Conservation (phyloP, 2,329 filamentous ascomycete species). For the Ceratocystis diversiconidia region DNA sequence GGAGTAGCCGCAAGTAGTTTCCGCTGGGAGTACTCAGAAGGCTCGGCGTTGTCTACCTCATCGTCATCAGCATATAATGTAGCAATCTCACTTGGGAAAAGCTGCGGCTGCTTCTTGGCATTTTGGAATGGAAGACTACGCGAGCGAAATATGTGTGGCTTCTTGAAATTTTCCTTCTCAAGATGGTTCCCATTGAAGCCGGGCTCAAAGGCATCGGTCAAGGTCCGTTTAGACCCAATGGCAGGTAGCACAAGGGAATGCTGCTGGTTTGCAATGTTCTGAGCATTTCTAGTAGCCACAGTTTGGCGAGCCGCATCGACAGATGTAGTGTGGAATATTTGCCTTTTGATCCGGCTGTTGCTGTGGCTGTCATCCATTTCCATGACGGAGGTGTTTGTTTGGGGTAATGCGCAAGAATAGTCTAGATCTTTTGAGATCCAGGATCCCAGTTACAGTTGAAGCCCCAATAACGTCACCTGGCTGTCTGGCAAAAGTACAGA, state of each 20-base stretch:
- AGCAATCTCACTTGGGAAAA: constrained; percentile 36
- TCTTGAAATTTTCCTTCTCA: constrained; percentile 2
- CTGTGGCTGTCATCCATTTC: background rate
- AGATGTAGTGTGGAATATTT: constrained; percentile 16
- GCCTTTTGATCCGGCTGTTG: background rate
- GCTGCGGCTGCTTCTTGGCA: constrained; percentile 18
- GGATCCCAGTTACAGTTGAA: background rate
- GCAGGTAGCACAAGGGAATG: background rate
- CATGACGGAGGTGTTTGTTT: background rate
- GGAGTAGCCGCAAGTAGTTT: constrained; percentile 39
- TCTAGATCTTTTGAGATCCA: too few relatives aligned
- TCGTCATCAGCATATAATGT: constrained; percentile 21
- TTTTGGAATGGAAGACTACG: constrained; percentile 1
- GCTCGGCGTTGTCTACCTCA: constrained; percentile 11
- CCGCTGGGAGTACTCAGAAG: constrained; percentile 45
- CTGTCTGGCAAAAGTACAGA: background rate
- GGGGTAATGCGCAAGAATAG: too few relatives aligned
- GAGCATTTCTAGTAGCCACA: background rate
- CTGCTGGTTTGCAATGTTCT: background rate
- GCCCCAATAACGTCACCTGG: background rate
- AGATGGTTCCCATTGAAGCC: background rate
- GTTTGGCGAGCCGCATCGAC: constrained; percentile 12
- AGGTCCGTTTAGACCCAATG: constrained; percentile 11
- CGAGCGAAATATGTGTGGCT: background rate
- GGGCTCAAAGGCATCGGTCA: constrained; percentile 13